phyloP scores from a whole-genome alignment of 345 rosid genomes.

The Linum usitatissimum region DNA sequence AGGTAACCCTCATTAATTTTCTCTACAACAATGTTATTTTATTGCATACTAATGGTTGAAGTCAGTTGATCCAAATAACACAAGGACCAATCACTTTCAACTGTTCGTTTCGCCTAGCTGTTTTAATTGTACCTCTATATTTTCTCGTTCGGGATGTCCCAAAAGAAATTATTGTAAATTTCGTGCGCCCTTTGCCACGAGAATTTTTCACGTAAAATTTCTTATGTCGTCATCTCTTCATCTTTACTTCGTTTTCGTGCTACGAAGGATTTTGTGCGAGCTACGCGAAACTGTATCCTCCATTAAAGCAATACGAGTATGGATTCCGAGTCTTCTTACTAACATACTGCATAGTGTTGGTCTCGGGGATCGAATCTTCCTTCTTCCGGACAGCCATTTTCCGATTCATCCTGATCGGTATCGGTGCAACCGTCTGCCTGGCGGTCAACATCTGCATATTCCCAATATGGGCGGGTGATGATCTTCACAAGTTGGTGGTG shows the following conservation, averaged over 20 bases:
- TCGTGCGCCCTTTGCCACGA: too few species aligned
- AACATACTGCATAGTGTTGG: slow-evolving; percentile 79
- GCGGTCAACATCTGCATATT: slow-evolving; percentile 44
- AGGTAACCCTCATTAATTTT: slow-evolving; percentile 28
- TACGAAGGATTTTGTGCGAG: slow-evolving; percentile 48
- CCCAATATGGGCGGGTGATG: slow-evolving; percentile 90
- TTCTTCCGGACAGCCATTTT: slow-evolving; percentile 46
- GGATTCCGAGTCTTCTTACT: slow-evolving; percentile 78
- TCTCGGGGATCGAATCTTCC: slow-evolving; percentile 53
- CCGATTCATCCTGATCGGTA: slow-evolving; percentile 45
- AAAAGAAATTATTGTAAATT: too few species aligned
- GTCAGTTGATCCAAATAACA: too few species aligned
- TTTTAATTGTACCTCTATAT: too few species aligned
- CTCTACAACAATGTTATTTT: too few species aligned
- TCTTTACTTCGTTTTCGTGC: slow-evolving; percentile 4
- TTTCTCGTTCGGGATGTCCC: too few species aligned
- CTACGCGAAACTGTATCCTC: slow-evolving; percentile 54
- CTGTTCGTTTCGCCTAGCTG: too few species aligned
- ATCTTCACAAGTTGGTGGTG: slow-evolving; percentile 69
- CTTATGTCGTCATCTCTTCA: too few species aligned
- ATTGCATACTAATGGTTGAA: too few species aligned
- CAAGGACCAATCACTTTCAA: too few species aligned
- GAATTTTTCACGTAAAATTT: background rate
- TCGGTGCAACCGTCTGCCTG: slow-evolving; percentile 61
- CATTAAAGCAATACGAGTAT: slow-evolving; percentile 69